These are phyloP conservation scores for Amanita molliuscula DNA, from an alignment of 768 basidiomycete genomes.

Conservation along the genomic window DNA sequence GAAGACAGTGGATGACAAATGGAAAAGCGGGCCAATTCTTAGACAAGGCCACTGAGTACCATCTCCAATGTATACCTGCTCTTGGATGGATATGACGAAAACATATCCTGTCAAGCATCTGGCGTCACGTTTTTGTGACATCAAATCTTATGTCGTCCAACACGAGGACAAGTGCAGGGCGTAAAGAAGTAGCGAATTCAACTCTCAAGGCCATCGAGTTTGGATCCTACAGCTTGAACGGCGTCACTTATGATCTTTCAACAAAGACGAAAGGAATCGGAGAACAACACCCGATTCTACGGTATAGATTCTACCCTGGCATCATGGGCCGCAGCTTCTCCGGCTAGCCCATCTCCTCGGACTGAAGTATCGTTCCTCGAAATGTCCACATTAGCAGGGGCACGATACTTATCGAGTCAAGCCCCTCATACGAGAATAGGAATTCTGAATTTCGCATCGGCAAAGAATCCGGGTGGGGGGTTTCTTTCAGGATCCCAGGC, in stretches of 20 bases:
- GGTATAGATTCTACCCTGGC: slow-evolving; percentile 36
- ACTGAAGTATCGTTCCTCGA: slow-evolving; percentile 41
- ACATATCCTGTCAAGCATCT: too few species aligned
- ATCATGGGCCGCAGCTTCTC: slow-evolving; percentile 27
- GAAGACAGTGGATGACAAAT: slow-evolving; percentile 10
- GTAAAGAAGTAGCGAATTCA: slow-evolving; percentile 36
- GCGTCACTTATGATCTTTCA: slow-evolving; percentile 19
- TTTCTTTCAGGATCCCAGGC: slow-evolving; percentile 65
- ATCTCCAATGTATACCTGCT: not conserved
- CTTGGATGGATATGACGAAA: too few species aligned
- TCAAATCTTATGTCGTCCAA: not conserved
- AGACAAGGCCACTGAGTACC: slow-evolving; percentile 6
- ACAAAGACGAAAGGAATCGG: slow-evolving; percentile 17
- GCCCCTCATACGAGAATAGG: slow-evolving; percentile 30
- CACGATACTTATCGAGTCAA: slow-evolving; percentile 26
- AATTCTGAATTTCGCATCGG: slow-evolving; percentile 69
- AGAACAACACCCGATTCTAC: slow-evolving; percentile 41
- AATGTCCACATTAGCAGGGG: slow-evolving; percentile 55
- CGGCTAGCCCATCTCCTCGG: slow-evolving; percentile 2
- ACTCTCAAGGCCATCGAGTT: slow-evolving; percentile 38
- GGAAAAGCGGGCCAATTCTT: slow-evolving; percentile 19
- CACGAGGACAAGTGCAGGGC: slow-evolving; percentile 9
- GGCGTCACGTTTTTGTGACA: not conserved
- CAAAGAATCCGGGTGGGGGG: slow-evolving; percentile 67
- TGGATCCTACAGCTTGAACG: slow-evolving; percentile 27